Conservation (phyloP, 805 yeast species). For the Kuraishia capsulata region DNA sequence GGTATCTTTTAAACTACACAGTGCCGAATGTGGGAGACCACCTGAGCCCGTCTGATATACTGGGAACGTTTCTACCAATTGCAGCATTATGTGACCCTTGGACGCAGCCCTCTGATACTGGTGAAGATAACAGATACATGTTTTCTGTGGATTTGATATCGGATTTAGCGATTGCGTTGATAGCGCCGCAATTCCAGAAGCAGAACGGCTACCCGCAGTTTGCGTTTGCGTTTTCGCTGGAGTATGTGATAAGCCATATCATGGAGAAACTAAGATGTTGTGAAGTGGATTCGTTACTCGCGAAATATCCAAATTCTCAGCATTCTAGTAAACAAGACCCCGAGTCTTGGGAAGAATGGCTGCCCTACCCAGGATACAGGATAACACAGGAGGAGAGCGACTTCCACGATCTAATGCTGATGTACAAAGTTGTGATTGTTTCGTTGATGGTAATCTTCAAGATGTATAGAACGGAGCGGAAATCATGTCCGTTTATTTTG, state of each 20-base stretch:
- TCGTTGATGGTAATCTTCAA: slow-evolving; percentile 35
- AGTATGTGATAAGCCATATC: slow-evolving; percentile 27
- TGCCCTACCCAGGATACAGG: slow-evolving; percentile 22
- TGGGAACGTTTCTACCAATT: no score
- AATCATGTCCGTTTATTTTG: slow-evolving; percentile 49
- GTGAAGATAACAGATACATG: slow-evolving; percentile 31
- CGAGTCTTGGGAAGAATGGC: slow-evolving; percentile 27
- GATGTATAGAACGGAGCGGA: slow-evolving; percentile 25
- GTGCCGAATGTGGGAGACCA: no score
- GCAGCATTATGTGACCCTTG: slow-evolving; percentile 47
- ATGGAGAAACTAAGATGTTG: slow-evolving; percentile 27
- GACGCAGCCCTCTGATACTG: slow-evolving; percentile 61
- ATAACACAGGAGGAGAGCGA: slow-evolving; percentile 12
- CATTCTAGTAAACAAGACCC: slow-evolving; percentile 24
- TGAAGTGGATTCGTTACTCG: slow-evolving; percentile 31
- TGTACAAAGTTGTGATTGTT: slow-evolving; percentile 35
- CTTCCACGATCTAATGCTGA: slow-evolving; percentile 28
- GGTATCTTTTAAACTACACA: no score
- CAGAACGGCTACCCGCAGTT: slow-evolving; percentile 11
- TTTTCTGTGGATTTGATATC: slow-evolving; percentile 50
- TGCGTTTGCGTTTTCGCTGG: slow-evolving; percentile 21
- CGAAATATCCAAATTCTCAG: slow-evolving; percentile 10
- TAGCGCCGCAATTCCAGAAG: slow-evolving; percentile 4
- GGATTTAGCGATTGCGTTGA: slow-evolving; percentile 37
- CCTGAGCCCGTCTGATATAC: no score